These are phyloP conservation scores for Silybum marianum DNA, from an alignment of 129 eudicot species.

Conservation along the genomic window DNA sequence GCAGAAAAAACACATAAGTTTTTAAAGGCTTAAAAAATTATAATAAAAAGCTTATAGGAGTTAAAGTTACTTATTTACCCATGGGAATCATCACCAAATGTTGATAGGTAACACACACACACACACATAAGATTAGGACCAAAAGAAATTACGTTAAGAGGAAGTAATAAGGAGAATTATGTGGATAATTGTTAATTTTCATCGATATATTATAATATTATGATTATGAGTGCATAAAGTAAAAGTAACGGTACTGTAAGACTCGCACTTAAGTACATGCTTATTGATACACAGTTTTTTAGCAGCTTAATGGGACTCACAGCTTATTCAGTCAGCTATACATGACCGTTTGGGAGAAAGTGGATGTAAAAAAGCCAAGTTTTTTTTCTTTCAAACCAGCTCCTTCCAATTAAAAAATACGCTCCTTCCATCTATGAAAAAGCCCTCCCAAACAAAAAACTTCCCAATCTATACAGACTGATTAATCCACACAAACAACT, in stretches of 20 bases:
- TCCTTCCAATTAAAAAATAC: no score
- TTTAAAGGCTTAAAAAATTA: background rate
- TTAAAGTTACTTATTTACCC: background rate
- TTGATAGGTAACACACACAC: no score
- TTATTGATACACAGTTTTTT: background rate
- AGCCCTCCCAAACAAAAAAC: no score
- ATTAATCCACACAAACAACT: no score
- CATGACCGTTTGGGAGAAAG: no score
- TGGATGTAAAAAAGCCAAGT: no score
- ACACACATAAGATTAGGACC: background rate
- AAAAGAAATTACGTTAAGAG: background rate
- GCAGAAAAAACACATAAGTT: slow-evolving; percentile 12
- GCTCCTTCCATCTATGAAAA: no score
- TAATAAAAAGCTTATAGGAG: background rate
- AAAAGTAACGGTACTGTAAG: background rate
- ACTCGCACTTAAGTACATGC: background rate
- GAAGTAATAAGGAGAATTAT: background rate
- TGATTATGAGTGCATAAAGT: background rate
- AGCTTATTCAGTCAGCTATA: no score
- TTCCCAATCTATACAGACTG: no score
- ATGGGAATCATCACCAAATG: background rate
- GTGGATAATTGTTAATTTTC: background rate
- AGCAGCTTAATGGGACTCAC: no score
- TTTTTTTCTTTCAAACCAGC: no score
- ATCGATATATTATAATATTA: no score